Conservation (phyloP, 371 early-diverging fungal genomes). For the Mucor lusitanicus region DNA sequence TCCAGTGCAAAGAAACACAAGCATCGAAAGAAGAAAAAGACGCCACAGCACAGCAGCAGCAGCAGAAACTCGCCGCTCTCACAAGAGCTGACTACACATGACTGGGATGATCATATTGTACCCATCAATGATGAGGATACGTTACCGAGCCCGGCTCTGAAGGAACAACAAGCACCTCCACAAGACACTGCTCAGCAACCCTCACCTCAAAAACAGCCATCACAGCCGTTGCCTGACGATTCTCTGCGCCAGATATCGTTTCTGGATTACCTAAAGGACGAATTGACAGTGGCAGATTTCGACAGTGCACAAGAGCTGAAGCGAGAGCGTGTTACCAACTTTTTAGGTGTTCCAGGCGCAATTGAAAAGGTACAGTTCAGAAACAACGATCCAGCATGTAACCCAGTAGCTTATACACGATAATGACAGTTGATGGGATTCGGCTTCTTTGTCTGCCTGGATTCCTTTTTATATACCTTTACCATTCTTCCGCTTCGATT, state of each 20-base stretch:
- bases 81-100: conserved; percentile 4
- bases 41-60: not conserved
- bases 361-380: conserved; percentile 73
- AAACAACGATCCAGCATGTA: not conserved
- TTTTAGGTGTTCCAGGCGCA: conserved; percentile 77
- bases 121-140: not conserved
- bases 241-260: conserved; percentile 34
- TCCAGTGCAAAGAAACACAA: not conserved
- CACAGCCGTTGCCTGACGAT: not conserved
- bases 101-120: conserved; percentile 9
- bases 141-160: not conserved
- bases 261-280: conserved; percentile 67
- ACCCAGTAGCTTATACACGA: no score
- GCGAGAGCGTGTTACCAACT: conserved; percentile 81
- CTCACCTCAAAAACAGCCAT: not conserved
- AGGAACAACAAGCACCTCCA: not conserved
- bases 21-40: conserved; percentile 15
- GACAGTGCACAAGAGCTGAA: conserved; percentile 79
- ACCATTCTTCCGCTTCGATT: conserved; percentile 93
- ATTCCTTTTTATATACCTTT: conserved; percentile 91
- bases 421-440: conserved; percentile 73
- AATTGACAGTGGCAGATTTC: conserved; percentile 73
- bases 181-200: not conserved
- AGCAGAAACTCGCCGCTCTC: conserved; percentile 12
- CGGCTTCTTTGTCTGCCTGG: conserved; percentile 91